Evolutionary conservation across 345 rosid genomes (phyloP), one percentile per base, ranked within the genome.

Genomic region (Citrus cavaleriei): DNA sequence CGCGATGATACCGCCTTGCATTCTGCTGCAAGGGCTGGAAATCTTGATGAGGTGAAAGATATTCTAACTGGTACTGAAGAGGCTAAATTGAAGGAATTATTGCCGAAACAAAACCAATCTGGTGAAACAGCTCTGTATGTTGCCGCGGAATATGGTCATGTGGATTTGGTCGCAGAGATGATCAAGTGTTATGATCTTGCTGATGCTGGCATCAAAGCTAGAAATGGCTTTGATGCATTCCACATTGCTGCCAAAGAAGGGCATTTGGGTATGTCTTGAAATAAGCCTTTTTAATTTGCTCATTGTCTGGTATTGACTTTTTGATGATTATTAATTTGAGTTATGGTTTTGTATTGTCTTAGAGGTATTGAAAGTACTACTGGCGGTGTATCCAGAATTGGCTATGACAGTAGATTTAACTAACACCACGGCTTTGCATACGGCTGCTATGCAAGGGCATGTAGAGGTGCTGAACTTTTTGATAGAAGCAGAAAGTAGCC

Each of bases 231-330:
- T 40, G 99, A 96, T 80, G 98, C 99, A 27, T 89, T 96, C 74
- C 98, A 93, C 83, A 91, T 94, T 81, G 98, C 98, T 80, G 97
- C 98, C 16, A 96, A 96, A 87, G 97, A 92, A 89, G 98, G 98
- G 30, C 91, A 93, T 87, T 74, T 89, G 57, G 95, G 99, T 94
- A 86, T 51, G 81, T 79, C 42, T 58, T 14, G n/a, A 10, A 22
- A 22, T 40, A 25, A 62, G 46, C n/a, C 19, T 9, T 32, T 10
- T 30, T 66, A 58, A 7, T 68, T 22, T 79, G 30, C 27, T 51
- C 19, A 13, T 42, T 21, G 19, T 59, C 21, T 59, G 34, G 46
- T 51, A 54, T 25, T 67, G 55, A 25, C 1, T 49, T 24, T 70
- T 71, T 46, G 54, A 54, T 6, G 62, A 51, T 85, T 73, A 69